Percentiles rank a stretch among this genome's conserved stretches.
phyloP scores from a whole-genome alignment of 106 monocot species.

The Alisma plantagoaquatica region DNA sequence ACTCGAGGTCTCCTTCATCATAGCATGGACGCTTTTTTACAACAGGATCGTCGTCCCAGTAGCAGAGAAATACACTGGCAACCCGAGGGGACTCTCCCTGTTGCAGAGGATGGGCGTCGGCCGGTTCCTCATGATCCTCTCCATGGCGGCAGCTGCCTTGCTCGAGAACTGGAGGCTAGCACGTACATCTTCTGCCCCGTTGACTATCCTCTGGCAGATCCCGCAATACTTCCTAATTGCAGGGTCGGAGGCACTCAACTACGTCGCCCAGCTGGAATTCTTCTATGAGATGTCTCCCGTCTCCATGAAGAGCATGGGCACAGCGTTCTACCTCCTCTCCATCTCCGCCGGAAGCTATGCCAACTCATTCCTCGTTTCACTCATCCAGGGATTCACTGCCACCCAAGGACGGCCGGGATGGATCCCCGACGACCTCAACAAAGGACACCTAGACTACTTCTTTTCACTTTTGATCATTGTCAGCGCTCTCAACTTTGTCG shows the following conservation, averaged over 20 bases:
- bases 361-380: slow-evolving; percentile 9
- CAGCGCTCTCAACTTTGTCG: slow-evolving; percentile 16
- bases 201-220: slow-evolving; percentile 31
- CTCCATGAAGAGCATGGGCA: slow-evolving; percentile 30
- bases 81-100: slow-evolving; percentile 25
- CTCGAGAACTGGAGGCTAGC: slow-evolving; percentile 12
- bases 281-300: slow-evolving; percentile 39
- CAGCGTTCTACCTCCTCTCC: slow-evolving; percentile 12
- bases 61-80: slow-evolving; percentile 23
- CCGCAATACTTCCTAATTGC: slow-evolving; percentile 55
- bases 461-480: slow-evolving; percentile 35
- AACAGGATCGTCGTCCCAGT: slow-evolving; percentile 23
- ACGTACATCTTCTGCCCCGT: not conserved
- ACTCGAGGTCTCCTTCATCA: slow-evolving; percentile 24
- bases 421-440: slow-evolving; percentile 28
- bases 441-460: slow-evolving; percentile 33
- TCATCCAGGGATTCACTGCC: slow-evolving; percentile 7
- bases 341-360: slow-evolving; percentile 15
- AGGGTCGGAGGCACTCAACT: slow-evolving; percentile 27
- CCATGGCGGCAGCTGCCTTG: slow-evolving; percentile 13
- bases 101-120: slow-evolving; percentile 47
- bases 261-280: slow-evolving; percentile 51
- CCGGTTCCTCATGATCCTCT: slow-evolving; percentile 25
- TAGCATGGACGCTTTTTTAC: slow-evolving; percentile 32
- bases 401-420: too few relatives aligned